phyloP scores from a whole-genome alignment of 306 rosid species.

The Citrullus colocynthis region DNA sequence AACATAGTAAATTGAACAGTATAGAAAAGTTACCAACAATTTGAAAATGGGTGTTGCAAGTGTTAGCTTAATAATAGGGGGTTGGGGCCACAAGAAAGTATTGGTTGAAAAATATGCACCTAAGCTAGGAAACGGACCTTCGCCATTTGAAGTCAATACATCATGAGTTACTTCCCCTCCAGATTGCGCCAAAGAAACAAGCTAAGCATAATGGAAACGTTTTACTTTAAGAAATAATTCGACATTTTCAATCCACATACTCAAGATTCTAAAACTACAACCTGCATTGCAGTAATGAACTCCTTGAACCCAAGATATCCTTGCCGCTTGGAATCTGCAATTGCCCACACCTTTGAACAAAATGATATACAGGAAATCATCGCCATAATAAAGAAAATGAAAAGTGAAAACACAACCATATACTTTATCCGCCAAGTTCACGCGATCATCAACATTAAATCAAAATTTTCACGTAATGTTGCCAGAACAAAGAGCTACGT shows the following conservation, averaged over 20 bases:
- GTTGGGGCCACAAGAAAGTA: neutral
- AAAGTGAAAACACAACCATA: neutral
- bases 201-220: constrained; percentile 13
- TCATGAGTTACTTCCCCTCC: constrained; percentile 34
- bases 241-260: neutral
- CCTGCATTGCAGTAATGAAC: constrained; percentile 76
- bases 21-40: neutral
- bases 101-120: neutral
- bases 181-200: constrained; percentile 44
- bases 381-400: neutral
- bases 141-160: constrained; percentile 20
- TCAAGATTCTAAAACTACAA: constrained; percentile 1
- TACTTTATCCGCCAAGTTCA: neutral
- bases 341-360: constrained; percentile 70
- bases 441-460: neutral
- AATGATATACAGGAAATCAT: neutral
- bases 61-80: neutral
- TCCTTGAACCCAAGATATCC: constrained; percentile 84
- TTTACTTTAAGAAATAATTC: neutral
- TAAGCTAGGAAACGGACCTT: constrained; percentile 19
- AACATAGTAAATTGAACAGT: neutral
- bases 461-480: neutral
- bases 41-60: neutral
- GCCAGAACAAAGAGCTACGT: neutral
- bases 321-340: constrained; percentile 79